Conservation (phyloP, 2,329 filamentous ascomycete species). For the Metarhizium anisopliae region DNA sequence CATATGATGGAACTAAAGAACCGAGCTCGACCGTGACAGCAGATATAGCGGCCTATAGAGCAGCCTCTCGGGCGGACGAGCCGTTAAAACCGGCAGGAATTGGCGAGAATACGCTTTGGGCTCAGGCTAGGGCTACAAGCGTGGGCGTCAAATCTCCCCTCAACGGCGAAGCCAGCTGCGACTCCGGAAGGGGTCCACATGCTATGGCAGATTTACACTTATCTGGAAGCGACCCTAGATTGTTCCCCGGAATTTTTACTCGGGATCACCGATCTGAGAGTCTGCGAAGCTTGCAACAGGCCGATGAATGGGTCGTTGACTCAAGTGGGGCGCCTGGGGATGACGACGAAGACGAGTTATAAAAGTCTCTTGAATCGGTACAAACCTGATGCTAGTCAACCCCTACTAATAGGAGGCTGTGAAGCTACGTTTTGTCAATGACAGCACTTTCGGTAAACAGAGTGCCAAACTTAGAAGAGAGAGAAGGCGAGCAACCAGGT, state of each 20-base stretch:
- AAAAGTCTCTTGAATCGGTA: neutral
- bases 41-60: neutral
- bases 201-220: constrained; percentile 36
- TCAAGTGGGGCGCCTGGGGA: constrained; percentile 10
- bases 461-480: neutral
- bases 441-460: too few relatives aligned
- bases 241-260: constrained; percentile 63
- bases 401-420: too few relatives aligned
- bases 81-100: neutral
- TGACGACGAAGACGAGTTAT: constrained; percentile 6
- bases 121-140: neutral
- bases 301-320: constrained; percentile 14
- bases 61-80: neutral
- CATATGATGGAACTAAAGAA: constrained; percentile 21
- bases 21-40: constrained; percentile 1
- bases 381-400: neutral
- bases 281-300: constrained; percentile 19
- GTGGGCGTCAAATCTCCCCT: neutral
- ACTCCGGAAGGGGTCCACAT: constrained; percentile 29
- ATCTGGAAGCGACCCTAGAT: constrained; percentile 53
- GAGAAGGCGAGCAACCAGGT: neutral
- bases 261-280: constrained; percentile 37
- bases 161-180: constrained; percentile 13
- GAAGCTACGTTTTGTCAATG: too few relatives aligned
- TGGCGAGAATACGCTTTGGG: neutral